Evolutionary conservation across 306 rosid species (phyloP), one percentile per base, ranked within the genome.

Genomic region (Trifolium repens): DNA sequence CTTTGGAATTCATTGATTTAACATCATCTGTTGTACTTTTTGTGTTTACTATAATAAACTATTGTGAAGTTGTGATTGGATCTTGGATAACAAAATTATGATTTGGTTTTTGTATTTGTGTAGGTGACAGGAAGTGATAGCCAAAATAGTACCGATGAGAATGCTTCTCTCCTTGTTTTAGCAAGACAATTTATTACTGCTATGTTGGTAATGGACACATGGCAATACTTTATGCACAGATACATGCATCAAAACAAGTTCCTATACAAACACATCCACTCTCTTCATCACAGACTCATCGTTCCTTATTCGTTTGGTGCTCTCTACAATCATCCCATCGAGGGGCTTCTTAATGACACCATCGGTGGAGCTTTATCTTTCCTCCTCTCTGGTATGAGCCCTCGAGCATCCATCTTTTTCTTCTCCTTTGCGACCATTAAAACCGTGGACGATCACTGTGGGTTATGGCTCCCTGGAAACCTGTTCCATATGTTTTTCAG

Each of bases 141-240:
- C 53, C 89, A 73, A 26, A 74, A 52, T 46, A 59, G 49, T 40
- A 9, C 81, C 22, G 71, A n/a, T 83, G 64, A 83, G 69, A 77
- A 74, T 42, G 52, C 85, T 72, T 92, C 96, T 74, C 63, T 80
- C 10, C 80, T 88, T 11, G 88, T 62, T 52, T 53, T 76, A 74
- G 91, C 84, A 26, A 78, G 90, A 49, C 99, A 92, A 77, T 92
- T 94, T 85, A 71, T 88, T 37, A 87, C 86, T 42, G 99, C 93
- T 8, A 94, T 92, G 97, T 40, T 92, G 73, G 89, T 94, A 71
- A 80, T 94, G 90, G 99, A 94, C 80, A 89, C 99, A 9, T 94
- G 97, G 97, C 99, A 94, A 72, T 94, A 94, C 90, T 89, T 94
- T 40, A 86, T 92, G 93, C 99, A 94, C 80, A 87, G 99, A 83